phyloP scores from a whole-genome alignment of 2,329 filamentous ascomycete species.

The Scedosporium aurantiacum region DNA sequence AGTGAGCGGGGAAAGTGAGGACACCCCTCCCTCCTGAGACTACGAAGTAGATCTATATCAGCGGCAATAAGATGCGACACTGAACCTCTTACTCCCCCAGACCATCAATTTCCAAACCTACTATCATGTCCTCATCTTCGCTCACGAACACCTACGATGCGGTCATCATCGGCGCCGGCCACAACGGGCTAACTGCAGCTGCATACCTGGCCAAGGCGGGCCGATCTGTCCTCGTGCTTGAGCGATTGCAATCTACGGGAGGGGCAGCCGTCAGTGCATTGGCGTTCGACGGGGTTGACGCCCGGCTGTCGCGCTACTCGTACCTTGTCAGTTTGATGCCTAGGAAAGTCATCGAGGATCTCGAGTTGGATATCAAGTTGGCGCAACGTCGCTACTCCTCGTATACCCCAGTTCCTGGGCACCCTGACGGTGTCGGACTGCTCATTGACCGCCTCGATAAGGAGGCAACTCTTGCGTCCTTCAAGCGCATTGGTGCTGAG shows the following conservation, averaged over 20 bases:
- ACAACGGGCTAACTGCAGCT: conserved; percentile 9
- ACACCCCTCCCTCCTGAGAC: too few relatives aligned
- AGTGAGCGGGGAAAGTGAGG: too few relatives aligned
- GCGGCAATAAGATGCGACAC: too few relatives aligned
- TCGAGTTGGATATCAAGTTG: neutral
- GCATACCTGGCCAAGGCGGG: conserved; percentile 9
- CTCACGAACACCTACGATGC: neutral
- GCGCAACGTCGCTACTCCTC: neutral
- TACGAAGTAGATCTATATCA: too few relatives aligned
- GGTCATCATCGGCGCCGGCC: conserved; percentile 8
- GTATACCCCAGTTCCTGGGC: neutral
- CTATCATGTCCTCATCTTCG: too few relatives aligned
- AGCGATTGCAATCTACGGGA: conserved; percentile 3
- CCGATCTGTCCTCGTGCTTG: conserved; percentile 7
- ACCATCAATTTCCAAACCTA: too few relatives aligned
- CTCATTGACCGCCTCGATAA: neutral
- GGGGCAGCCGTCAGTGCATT: conserved; percentile 5
- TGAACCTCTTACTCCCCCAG: too few relatives aligned
- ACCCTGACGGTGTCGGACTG: neutral
- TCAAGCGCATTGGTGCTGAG: neutral
- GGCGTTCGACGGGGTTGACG: conserved; percentile 4
- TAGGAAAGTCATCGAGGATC: neutral
- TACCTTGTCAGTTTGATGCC: neutral
- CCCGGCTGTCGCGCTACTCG: conserved; percentile 4
- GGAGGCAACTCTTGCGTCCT: neutral